Base-by-base conservation (phyloP, 768 basidiomycete species). In the Naganishia antarctica region DNA sequence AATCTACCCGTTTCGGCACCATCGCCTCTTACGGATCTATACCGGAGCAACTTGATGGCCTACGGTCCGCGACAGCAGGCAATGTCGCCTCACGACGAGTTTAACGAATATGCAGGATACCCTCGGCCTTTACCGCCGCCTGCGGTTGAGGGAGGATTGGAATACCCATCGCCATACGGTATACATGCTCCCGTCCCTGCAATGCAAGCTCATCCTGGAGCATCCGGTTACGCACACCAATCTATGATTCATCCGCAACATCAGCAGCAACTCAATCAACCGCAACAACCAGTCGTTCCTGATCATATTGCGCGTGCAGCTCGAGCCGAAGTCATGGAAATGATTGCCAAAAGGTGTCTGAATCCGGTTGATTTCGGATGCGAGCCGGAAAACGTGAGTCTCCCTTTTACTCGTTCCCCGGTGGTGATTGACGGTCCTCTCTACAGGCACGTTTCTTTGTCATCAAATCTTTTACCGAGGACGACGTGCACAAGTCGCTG, bases 381-480 rank as follows among this genome's bases (percentile, higher is more conserved):
- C 61, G 62, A 71, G 21, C 74, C 74, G 13, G 37, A 37, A 11
- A 49, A 65, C 8, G 64, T 65, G 48, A 65, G 64, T 44, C n/a
- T 13, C 21, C 15, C n/a, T 23, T 1, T 34, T 48, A 28, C 13
- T n/a, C 21, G 43, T 23, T 37, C 12, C 6, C 28, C 0, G 25
- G 3, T 23, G 26, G 15, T 18, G 34, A 21, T 2, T 49, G 60
- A 46, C 40, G 6, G 44, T 60, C 15, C 61, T 18, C 62, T 68
- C 62, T 66, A n/a, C 59, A 91, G 86, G 91, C 94, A 3, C 83
- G 93, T 16, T 98, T 83, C 80, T 97, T 97, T 73, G 94, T 98
- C 32, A 98, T 99, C 82, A 99, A 99, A 77, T 94, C 91, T 0
- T 99, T 93, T 79, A 98, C 96, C 0, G 94, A 98, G 77, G 96